Percentiles rank a stretch among this genome's conserved stretches.
Evolutionary conservation across 225 moss, liverwort and hornwort genomes (phyloP).

Genomic region (Marchantia paleacea): DNA sequence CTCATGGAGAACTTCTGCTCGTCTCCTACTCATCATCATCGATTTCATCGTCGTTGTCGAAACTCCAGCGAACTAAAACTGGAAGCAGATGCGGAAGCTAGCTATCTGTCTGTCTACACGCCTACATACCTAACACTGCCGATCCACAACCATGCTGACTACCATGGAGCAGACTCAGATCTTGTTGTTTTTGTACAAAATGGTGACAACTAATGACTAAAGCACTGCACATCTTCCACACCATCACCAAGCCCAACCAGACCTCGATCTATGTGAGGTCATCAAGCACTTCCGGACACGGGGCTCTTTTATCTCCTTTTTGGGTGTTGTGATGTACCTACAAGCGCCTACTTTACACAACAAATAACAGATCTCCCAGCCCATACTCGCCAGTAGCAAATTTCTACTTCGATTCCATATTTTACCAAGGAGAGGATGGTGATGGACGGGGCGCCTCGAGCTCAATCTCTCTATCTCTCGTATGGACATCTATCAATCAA

Average conservation of each 20-base stretch:
- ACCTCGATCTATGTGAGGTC: background rate
- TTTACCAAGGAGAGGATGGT: background rate
- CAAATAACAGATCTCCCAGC: background rate
- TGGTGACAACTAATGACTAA: background rate
- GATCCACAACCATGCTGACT: background rate
- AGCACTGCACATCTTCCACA: background rate
- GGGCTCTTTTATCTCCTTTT: background rate
- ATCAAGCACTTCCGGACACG: background rate
- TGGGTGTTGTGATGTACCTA: background rate
- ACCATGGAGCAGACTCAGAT: background rate
- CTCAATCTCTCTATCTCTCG: background rate
- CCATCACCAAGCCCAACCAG: constrained; percentile 12
- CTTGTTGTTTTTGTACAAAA: background rate
- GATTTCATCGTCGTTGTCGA: background rate
- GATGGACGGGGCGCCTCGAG: background rate
- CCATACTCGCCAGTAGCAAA: background rate
- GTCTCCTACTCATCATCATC: background rate
- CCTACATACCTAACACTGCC: background rate
- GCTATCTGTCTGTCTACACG: background rate
- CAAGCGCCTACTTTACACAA: background rate
- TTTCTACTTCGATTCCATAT: background rate
- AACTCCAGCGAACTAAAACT: background rate
- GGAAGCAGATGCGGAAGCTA: background rate
- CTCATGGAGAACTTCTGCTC: background rate
- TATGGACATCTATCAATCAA: background rate